These are phyloP conservation scores for Aspergillus melleus DNA, from an alignment of 2,329 filamentous ascomycete species.

Conservation along the genomic window DNA sequence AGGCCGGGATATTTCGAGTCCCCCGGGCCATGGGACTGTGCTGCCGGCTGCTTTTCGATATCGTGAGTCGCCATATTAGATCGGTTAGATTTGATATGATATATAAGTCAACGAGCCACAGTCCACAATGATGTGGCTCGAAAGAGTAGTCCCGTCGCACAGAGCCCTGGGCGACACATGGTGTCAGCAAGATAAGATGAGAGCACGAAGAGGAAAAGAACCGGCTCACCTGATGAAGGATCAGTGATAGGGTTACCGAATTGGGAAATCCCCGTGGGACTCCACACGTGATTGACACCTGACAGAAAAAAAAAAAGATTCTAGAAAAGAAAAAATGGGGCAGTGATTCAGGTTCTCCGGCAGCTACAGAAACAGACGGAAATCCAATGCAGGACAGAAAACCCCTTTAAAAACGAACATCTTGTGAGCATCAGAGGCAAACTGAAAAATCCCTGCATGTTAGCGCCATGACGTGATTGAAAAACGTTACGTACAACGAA, in stretches of 20 bases:
- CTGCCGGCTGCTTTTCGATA: conserved; percentile 24
- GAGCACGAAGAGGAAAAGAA: not conserved
- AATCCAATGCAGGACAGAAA: not conserved
- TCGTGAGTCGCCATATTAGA: conserved; percentile 20
- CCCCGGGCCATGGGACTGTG: conserved; percentile 1
- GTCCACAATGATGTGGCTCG: not conserved
- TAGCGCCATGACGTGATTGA: conserved; percentile 30
- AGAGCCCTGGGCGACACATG: not conserved
- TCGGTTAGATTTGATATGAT: not conserved
- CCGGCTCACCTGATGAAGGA: not conserved
- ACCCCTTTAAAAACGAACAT: not conserved
- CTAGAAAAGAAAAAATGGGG: not conserved
- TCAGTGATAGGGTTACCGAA: not conserved
- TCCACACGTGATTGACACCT: not conserved
- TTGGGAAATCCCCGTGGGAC: not conserved
- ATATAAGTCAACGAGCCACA: not conserved
- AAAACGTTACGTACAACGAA: conserved; percentile 16
- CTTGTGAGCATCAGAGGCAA: not conserved
- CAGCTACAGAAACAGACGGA: not conserved
- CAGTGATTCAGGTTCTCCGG: not conserved
- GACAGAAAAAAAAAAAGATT: not conserved
- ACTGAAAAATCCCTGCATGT: not conserved
- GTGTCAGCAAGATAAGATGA: not conserved
- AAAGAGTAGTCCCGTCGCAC: not conserved
- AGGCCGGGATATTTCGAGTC: conserved; percentile 14